Evolutionary conservation across 805 yeast genomes (phyloP).

Genomic region (Wickerhamiella slavikovae): DNA sequence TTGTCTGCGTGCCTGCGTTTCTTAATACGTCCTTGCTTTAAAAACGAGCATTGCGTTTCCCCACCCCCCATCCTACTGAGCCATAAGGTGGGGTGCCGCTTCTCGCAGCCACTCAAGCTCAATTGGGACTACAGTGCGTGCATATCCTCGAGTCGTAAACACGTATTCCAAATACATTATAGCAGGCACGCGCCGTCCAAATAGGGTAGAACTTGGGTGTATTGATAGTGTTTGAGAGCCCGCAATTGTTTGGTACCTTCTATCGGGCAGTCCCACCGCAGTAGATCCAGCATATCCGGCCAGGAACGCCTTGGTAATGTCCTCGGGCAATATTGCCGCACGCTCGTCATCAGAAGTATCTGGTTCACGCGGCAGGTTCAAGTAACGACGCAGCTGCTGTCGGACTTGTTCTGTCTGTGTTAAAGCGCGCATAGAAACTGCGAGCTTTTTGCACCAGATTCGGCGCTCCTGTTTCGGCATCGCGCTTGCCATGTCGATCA

Average conservation of each 20-base stretch:
- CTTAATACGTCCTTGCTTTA: no score
- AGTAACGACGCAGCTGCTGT: constrained; percentile 51
- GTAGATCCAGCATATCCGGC: constrained; percentile 72
- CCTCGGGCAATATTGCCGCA: constrained; percentile 28
- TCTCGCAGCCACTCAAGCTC: constrained; percentile 51
- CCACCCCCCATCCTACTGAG: no score
- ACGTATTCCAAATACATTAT: constrained; percentile 91
- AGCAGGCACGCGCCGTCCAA: constrained; percentile 66
- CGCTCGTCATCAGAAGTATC: constrained; percentile 14
- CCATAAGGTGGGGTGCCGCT: constrained; percentile 1
- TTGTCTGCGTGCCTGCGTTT: no score
- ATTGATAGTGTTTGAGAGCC: constrained; percentile 64
- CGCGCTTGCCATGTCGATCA: constrained; percentile 37
- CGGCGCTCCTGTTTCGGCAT: constrained; percentile 34
- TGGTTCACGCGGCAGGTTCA: constrained; percentile 25
- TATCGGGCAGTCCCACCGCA: constrained; percentile 87
- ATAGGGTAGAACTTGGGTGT: constrained; percentile 77
- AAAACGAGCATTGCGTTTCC: no score
- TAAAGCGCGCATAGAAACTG: constrained; percentile 60
- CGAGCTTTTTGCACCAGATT: constrained; percentile 68
- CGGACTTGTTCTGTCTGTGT: constrained; percentile 56
- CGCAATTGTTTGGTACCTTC: constrained; percentile 70
- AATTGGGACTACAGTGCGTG: constrained; percentile 66
- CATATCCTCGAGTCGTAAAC: constrained; percentile 81
- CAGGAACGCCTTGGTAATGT: constrained; percentile 57